These are phyloP conservation scores for Agaricales sp. DNA, from an alignment of 1,284 basidiomycete genomes.

Conservation along the genomic window DNA sequence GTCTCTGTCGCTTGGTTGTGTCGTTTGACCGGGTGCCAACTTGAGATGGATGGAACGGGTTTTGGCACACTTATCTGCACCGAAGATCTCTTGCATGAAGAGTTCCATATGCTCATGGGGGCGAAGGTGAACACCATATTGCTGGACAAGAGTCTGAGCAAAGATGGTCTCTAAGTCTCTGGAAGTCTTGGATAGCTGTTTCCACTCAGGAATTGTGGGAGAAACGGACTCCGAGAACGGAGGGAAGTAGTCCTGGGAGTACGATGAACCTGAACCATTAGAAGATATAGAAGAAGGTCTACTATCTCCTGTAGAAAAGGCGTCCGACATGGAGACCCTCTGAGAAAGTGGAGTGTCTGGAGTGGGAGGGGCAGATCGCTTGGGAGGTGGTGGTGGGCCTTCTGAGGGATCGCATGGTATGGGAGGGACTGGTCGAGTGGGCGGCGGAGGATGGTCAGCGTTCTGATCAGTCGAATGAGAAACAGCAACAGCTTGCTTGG, in stretches of 20 bases:
- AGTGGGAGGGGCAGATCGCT: conserved; percentile 5
- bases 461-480: too few species aligned
- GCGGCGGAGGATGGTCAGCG: conserved; percentile 6
- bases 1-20: background rate
- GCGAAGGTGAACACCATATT: conserved; percentile 36
- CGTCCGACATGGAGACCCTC: background rate
- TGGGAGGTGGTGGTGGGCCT: background rate
- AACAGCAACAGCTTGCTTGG: background rate
- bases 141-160: conserved; percentile 37
- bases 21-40: background rate
- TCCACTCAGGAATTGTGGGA: conserved; percentile 18
- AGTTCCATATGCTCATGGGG: conserved; percentile 34
- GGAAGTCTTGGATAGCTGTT: conserved; percentile 22
- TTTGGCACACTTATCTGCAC: conserved; percentile 21
- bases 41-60: conserved; percentile 14
- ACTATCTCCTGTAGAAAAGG: background rate
- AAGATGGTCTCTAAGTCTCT: conserved; percentile 40
- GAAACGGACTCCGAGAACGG: too few species aligned
- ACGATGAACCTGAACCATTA: background rate
- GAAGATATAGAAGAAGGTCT: background rate
- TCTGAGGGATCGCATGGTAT: conserved; percentile 1
- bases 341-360: conserved; percentile 12
- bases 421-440: conserved; percentile 5
- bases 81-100: conserved; percentile 39
- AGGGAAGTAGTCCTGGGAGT: background rate